Evolutionary conservation across 495 filamentous ascomycete species (phyloP).

Genomic region (Penicillium angulare): DNA sequence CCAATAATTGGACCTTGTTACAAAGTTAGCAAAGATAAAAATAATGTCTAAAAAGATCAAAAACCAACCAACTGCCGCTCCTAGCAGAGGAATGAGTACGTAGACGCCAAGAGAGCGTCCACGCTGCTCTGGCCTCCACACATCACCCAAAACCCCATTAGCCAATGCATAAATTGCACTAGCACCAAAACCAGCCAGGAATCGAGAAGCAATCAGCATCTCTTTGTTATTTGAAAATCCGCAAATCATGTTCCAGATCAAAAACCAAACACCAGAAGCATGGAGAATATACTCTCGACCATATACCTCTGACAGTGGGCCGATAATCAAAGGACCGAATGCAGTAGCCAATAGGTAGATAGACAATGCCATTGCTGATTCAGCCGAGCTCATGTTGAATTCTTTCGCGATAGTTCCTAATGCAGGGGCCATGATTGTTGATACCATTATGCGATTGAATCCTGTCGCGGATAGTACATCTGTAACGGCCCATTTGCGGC

Average conservation of each 20-base stretch:
- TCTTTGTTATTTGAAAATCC: slow-evolving; percentile 43
- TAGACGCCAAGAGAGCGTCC: slow-evolving; percentile 55
- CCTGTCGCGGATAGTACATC: slow-evolving; percentile 38
- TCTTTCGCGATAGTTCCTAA: slow-evolving; percentile 52
- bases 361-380: slow-evolving; percentile 58
- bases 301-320: slow-evolving; percentile 67
- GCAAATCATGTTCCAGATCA: slow-evolving; percentile 49
- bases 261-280: slow-evolving; percentile 58
- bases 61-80: slow-evolving; percentile 44
- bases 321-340: slow-evolving; percentile 59
- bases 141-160: slow-evolving; percentile 43
- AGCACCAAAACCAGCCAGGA: slow-evolving; percentile 51
- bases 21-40: neutral
- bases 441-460: slow-evolving; percentile 63
- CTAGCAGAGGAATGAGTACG: slow-evolving; percentile 54
- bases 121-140: slow-evolving; percentile 46
- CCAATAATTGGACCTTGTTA: slow-evolving; percentile 43
- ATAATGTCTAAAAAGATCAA: neutral
- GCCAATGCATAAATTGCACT: slow-evolving; percentile 39
- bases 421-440: slow-evolving; percentile 68
- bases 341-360: slow-evolving; percentile 72
- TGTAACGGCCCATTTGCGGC: slow-evolving; percentile 55
- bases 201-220: slow-evolving; percentile 43
- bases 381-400: slow-evolving; percentile 53
- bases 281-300: slow-evolving; percentile 59